Percentiles rank a stretch among this genome's conserved stretches.
Conservation (phyloP, 129 eudicot species). For the Helichrysum umbraculigerum region DNA sequence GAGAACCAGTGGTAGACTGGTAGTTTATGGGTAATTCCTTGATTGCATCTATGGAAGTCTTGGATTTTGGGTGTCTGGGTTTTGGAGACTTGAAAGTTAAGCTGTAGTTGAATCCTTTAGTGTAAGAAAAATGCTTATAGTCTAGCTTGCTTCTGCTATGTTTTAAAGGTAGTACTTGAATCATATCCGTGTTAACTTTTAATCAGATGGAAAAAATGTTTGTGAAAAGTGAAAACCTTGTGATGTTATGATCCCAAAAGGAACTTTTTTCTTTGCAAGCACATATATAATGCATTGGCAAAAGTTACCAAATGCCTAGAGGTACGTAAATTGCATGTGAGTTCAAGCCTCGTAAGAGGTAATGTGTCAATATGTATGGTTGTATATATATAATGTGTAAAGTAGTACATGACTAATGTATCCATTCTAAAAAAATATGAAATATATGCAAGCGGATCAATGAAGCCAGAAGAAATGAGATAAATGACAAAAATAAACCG, state of each 20-base stretch:
- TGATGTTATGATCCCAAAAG: neutral
- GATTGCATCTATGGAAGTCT: neutral
- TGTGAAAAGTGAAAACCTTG: neutral
- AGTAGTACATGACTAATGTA: too few relatives aligned
- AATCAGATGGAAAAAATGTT: neutral
- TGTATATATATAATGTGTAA: neutral
- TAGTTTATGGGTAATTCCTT: constrained; percentile 19
- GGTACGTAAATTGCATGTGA: too few relatives aligned
- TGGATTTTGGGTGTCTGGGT: neutral
- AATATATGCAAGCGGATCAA: too few relatives aligned
- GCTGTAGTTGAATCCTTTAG: constrained; percentile 8
- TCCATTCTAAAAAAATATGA: too few relatives aligned
- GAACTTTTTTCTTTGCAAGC: too few relatives aligned
- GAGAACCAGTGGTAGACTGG: constrained; percentile 44
- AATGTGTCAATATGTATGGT: too few relatives aligned
- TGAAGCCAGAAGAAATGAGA: too few relatives aligned
- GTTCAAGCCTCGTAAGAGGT: too few relatives aligned
- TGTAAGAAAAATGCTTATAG: neutral
- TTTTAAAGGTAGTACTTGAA: neutral
- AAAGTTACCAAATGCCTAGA: too few relatives aligned
- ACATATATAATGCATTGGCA: too few relatives aligned
- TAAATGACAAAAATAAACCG: too few relatives aligned
- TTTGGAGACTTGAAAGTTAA: neutral
- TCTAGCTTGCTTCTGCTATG: constrained; percentile 6
- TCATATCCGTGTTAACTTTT: neutral